Conservation (phyloP, 2,329 filamentous ascomycete species). For the Aureobasidium mangrovei region DNA sequence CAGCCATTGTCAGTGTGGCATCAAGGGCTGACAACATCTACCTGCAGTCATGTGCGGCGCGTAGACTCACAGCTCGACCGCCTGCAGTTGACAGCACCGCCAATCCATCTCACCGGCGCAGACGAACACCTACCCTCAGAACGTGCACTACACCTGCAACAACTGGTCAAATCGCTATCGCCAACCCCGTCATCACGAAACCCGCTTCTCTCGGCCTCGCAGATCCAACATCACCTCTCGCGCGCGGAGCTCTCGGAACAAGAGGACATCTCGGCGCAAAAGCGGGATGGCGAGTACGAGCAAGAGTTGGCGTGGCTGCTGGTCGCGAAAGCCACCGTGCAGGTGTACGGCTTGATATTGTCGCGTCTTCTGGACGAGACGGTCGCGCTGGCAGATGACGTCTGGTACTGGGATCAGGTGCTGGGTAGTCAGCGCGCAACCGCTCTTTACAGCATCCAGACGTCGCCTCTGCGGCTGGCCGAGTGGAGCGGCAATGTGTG, state of each 20-base stretch:
- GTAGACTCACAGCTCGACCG: conserved; percentile 52
- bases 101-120: conserved; percentile 14
- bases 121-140: conserved; percentile 18
- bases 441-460: conserved; percentile 78
- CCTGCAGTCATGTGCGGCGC: conserved; percentile 44
- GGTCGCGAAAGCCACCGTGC: conserved; percentile 83
- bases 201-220: conserved; percentile 10
- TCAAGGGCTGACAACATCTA: not conserved
- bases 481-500: conserved; percentile 63
- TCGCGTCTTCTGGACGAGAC: conserved; percentile 73
- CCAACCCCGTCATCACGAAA: conserved; percentile 13
- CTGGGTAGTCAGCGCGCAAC: conserved; percentile 70
- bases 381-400: conserved; percentile 72
- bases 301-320: conserved; percentile 83
- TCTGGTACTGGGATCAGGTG: conserved; percentile 94
- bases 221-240: conserved; percentile 13
- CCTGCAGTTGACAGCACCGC: conserved; percentile 39
- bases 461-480: conserved; percentile 67
- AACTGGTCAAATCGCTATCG: conserved; percentile 16
- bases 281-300: conserved; percentile 46
- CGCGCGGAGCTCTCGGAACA: conserved; percentile 7
- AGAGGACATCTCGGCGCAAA: conserved; percentile 1
- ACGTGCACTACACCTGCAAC: conserved; percentile 25
- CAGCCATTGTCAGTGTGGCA: too few species aligned
- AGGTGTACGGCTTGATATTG: conserved; percentile 75